These are phyloP conservation scores for Colletotrichum sp. DNA, from an alignment of 2,329 filamentous ascomycete genomes.

Conservation along the genomic window DNA sequence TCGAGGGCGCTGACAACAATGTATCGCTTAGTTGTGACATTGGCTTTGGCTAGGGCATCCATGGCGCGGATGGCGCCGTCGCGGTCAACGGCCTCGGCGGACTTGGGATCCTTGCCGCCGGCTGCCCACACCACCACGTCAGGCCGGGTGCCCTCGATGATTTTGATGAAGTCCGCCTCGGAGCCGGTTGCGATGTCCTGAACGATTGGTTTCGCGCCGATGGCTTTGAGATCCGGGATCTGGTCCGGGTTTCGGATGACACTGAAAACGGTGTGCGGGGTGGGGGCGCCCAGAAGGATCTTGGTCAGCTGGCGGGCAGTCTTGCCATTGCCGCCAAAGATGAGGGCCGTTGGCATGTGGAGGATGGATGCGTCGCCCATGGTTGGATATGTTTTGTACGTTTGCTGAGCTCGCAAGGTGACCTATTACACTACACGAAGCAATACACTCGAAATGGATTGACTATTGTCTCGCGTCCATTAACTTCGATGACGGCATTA, in stretches of 20 bases:
- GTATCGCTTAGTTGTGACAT: conserved; percentile 43
- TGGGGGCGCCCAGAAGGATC: conserved; percentile 18
- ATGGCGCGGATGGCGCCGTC: conserved; percentile 50
- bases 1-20: conserved; percentile 50
- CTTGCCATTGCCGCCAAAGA: conserved; percentile 30
- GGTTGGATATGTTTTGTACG: neutral
- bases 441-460: neutral
- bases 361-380: conserved; percentile 23
- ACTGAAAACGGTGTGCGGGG: conserved; percentile 27
- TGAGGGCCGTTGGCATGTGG: conserved; percentile 27
- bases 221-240: conserved; percentile 34
- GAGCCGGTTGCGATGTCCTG: conserved; percentile 44
- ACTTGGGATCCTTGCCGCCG: conserved; percentile 35
- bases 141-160: conserved; percentile 36
- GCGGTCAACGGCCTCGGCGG: conserved; percentile 48
- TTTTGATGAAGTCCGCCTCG: conserved; percentile 38
- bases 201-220: conserved; percentile 46
- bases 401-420: neutral
- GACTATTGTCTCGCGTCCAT: neutral
- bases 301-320: conserved; percentile 26
- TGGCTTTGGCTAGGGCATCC: conserved; percentile 44
- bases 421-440: neutral
- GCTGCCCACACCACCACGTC: conserved; percentile 37
- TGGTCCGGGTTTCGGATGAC: conserved; percentile 36
- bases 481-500: conserved; percentile 7